A percentile compares a stretch with the other conserved stretches of the same genome.
Conservation (phyloP, 768 basidiomycete species). For the Lentinula raphanica region DNA sequence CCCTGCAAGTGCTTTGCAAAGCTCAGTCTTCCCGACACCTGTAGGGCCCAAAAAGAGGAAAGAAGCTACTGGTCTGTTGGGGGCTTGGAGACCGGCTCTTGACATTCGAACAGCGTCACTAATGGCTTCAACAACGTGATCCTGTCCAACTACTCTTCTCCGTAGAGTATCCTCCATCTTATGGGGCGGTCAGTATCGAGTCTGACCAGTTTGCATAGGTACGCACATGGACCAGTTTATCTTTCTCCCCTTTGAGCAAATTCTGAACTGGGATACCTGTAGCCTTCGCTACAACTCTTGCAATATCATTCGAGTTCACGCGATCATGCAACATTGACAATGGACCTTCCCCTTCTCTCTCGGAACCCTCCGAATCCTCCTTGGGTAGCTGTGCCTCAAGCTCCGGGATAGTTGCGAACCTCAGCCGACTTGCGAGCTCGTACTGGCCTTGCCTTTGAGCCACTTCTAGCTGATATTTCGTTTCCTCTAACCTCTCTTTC, state of each 20-base stretch:
- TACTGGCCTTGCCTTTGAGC: constrained; percentile 87
- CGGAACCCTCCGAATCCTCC: constrained; percentile 36
- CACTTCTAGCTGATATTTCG: constrained; percentile 82
- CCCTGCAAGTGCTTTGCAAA: constrained; percentile 81
- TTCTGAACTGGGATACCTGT: constrained; percentile 92
- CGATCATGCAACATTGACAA: constrained; percentile 75
- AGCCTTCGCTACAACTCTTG: constrained; percentile 79
- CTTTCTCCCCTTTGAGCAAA: constrained; percentile 81
- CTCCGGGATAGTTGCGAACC: constrained; percentile 82
- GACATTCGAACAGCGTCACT: constrained; percentile 91
- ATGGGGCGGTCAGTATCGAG: constrained; percentile 1
- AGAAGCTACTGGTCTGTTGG: constrained; percentile 85
- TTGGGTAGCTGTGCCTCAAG: constrained; percentile 66
- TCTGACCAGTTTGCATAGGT: not conserved
- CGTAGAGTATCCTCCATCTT: constrained; percentile 85
- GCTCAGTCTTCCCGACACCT: constrained; percentile 88
- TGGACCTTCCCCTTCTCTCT: constrained; percentile 38
- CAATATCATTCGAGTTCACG: constrained; percentile 86
- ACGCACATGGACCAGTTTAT: constrained; percentile 82
- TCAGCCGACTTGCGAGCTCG: constrained; percentile 76
- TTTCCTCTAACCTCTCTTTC: constrained; percentile 72
- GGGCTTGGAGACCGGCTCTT: constrained; percentile 83
- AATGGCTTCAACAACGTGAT: constrained; percentile 79
- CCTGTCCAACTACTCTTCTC: constrained; percentile 82
- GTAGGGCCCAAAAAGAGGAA: constrained; percentile 90